Evolutionary conservation across 2,329 filamentous ascomycete genomes (phyloP).

Genomic region (Neonectria faginata): DNA sequence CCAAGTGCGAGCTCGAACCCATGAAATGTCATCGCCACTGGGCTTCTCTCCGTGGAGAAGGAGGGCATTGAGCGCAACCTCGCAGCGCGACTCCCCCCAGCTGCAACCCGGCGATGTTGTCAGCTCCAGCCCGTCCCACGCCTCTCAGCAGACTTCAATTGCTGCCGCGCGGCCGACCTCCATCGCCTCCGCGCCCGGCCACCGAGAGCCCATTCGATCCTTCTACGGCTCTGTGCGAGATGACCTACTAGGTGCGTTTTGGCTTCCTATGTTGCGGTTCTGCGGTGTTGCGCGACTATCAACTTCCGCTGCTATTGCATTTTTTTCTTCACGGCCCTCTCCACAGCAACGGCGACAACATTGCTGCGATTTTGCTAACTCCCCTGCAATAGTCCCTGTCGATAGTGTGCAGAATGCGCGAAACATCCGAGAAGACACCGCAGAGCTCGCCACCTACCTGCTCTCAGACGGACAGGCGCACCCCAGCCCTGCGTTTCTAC

Average conservation of each 20-base stretch:
- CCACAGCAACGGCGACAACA: background rate
- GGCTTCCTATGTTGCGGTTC: background rate
- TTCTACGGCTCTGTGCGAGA: slow-evolving; percentile 75
- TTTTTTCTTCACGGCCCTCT: background rate
- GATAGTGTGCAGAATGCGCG: slow-evolving; percentile 81
- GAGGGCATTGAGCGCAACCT: slow-evolving; percentile 54
- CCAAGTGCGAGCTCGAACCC: slow-evolving; percentile 29
- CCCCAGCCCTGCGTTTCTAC: slow-evolving; percentile 61
- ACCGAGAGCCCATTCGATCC: slow-evolving; percentile 76
- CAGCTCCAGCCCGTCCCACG: slow-evolving; percentile 43
- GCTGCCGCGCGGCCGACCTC: slow-evolving; percentile 54
- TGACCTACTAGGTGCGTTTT: slow-evolving; percentile 61
- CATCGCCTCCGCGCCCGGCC: slow-evolving; percentile 50
- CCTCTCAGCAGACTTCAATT: slow-evolving; percentile 34
- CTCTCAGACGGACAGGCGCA: slow-evolving; percentile 71
- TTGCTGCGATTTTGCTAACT: slow-evolving; percentile 8
- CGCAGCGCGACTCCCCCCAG: slow-evolving; percentile 45
- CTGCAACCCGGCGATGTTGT: slow-evolving; percentile 45
- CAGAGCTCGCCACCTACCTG: slow-evolving; percentile 85
- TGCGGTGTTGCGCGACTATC: background rate
- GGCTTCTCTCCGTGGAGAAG: slow-evolving; percentile 63
- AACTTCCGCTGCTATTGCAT: background rate
- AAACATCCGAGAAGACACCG: slow-evolving; percentile 86
- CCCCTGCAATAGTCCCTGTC: slow-evolving; percentile 57
- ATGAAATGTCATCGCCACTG: slow-evolving; percentile 60